Evolutionary conservation across 345 rosid genomes (phyloP), one percentile per base, ranked within the genome.

Genomic region (Nephelium lappaceum): DNA sequence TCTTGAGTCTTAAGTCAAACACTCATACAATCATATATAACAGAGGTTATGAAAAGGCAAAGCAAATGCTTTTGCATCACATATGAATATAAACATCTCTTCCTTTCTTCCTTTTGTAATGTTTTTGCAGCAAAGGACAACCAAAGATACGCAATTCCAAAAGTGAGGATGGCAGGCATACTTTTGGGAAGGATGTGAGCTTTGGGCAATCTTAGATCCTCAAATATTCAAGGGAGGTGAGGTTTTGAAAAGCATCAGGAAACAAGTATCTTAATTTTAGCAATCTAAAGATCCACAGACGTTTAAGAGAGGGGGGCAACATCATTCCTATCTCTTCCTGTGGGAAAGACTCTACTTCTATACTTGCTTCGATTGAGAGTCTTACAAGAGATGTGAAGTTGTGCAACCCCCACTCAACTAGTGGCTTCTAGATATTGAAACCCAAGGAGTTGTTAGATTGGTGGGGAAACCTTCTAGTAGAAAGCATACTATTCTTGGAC

Each of bases 221-320:
- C 67, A 82, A 69, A 58, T 4, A 60, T 60, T 82, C 80, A 47
- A 79, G 85, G 0, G 69, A 65, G 18, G 47, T 65, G 27, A 79
- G 85, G 51, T 68, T 79, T 45, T 49, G 51, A 61, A 75, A 71
- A 23, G 72, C 85, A 41, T 69, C 60, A 5, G 71, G 39, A 11
- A 71, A 49, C 12, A 71, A 47, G 72, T 10, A 21, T 60, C 72
- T 62, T 6, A 83, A 69, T 19, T 67, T 63, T 4, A 72, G 80
- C 25, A 83, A 79, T 5, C 64, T 63, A 5, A 38, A 4, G 38
- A 76, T 79, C 42, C 11, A 2, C 14, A 79, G 80, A 15, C 0
- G 1, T 0, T 16, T 38, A 10, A 82, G 65, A 8, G 82, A 70
- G 21, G 61, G 9, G 41, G 85, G 83, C 68, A 79, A 53, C 66